Conservation (phyloP, 2,329 filamentous ascomycete genomes). For the Claviceps digitariae region DNA sequence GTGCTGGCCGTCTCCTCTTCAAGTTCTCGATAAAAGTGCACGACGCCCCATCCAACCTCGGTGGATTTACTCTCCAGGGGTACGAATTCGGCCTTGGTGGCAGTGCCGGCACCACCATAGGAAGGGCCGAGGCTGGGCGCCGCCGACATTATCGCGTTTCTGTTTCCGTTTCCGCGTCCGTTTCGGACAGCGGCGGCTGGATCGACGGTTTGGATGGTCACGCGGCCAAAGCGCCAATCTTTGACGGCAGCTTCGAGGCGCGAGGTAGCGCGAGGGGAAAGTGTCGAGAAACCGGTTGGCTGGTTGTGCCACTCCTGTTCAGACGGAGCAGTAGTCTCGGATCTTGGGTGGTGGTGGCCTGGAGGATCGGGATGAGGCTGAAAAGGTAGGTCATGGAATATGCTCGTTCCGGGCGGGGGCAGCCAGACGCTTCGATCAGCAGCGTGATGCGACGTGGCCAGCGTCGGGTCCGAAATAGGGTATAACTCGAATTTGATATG, state of each 20-base stretch:
- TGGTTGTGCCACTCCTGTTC: constrained; percentile 28
- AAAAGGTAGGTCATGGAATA: constrained; percentile 43
- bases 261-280: constrained; percentile 29
- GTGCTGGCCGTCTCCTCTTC: constrained; percentile 52
- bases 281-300: constrained; percentile 28
- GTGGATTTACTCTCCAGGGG: constrained; percentile 59
- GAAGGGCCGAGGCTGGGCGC: constrained; percentile 41
- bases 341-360: constrained; percentile 16
- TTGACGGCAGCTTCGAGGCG: constrained; percentile 34
- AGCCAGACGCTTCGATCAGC: constrained; percentile 30
- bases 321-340: constrained; percentile 24
- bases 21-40: constrained; percentile 82
- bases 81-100: constrained; percentile 71
- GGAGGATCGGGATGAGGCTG: constrained; percentile 23
- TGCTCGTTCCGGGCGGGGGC: constrained; percentile 31
- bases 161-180: too few species aligned
- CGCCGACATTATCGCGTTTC: too few species aligned
- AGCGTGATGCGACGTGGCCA: constrained; percentile 6
- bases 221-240: constrained; percentile 73
- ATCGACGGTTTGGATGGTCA: constrained; percentile 72
- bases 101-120: constrained; percentile 48
- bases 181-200: constrained; percentile 26
- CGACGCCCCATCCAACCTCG: constrained; percentile 79
- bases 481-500: constrained; percentile 56
- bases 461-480: constrained; percentile 26